A percentile compares a stretch with the other conserved stretches of the same genome.
These are phyloP conservation scores for Solanum chacoense DNA, from an alignment of 305 asterid species.

Conservation along the genomic window DNA sequence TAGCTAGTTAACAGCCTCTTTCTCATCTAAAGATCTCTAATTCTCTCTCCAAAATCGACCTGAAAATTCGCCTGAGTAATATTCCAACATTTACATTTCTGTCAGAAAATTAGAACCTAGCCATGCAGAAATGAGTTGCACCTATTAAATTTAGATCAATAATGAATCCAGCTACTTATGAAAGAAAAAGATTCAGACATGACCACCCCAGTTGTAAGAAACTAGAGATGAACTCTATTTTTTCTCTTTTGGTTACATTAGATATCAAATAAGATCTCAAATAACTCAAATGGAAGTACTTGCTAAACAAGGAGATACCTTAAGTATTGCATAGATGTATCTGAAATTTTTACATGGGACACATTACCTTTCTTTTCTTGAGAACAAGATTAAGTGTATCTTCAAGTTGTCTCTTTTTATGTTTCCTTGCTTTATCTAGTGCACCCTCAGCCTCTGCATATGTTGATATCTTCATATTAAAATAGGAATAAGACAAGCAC, in stretches of 20 bases:
- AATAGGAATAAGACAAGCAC: not conserved
- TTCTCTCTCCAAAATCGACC: not conserved
- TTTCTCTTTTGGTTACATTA: not conserved
- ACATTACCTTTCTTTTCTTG: constrained; percentile 82
- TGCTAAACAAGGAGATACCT: not conserved
- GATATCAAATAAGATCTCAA: not conserved
- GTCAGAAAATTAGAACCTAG: not conserved
- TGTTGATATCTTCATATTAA: not conserved
- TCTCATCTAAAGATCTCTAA: not conserved
- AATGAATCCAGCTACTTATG: not conserved
- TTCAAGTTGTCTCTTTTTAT: constrained; percentile 97
- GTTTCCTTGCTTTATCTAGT: constrained; percentile 97
- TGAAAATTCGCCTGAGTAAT: not conserved
- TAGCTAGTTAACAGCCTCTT: not conserved
- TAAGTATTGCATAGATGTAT: not conserved
- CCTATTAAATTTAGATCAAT: not conserved
- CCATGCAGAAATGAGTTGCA: not conserved
- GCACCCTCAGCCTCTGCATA: constrained; percentile 99
- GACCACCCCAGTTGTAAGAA: not conserved
- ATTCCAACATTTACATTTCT: not conserved
- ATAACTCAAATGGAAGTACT: not conserved
- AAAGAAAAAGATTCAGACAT: not conserved
- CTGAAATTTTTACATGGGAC: not conserved
- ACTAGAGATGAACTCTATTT: not conserved
- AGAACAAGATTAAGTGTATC: constrained; percentile 90